Evolutionary conservation across 192 early-diverging fungal genomes (phyloP).

Genomic region (Entomortierella lignicola): DNA sequence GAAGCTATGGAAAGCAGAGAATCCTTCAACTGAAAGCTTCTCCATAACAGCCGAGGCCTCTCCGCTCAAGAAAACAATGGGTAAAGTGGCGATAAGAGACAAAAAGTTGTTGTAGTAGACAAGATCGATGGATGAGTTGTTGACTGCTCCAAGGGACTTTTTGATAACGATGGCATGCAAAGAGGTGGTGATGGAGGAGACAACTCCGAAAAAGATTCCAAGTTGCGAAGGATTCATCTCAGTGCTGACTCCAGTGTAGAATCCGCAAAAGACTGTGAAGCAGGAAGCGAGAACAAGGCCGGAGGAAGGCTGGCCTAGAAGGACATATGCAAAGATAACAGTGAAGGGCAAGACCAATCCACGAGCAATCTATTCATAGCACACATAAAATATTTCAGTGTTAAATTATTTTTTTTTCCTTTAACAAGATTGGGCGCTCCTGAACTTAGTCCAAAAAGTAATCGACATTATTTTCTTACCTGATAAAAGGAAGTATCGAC

Average conservation of each 20-base stretch:
- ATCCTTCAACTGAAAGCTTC: slow-evolving; percentile 1
- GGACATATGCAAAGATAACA: slow-evolving; percentile 55
- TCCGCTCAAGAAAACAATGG: slow-evolving; percentile 61
- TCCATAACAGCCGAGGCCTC: slow-evolving; percentile 40
- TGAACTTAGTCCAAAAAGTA: no score
- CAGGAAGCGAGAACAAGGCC: slow-evolving; percentile 53
- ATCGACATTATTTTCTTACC: slow-evolving; percentile 22
- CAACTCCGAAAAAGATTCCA: slow-evolving; percentile 63
- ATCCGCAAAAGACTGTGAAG: slow-evolving; percentile 62
- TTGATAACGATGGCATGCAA: slow-evolving; percentile 74
- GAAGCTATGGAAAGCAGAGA: slow-evolving; percentile 24
- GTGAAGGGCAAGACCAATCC: slow-evolving; percentile 69
- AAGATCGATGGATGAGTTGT: slow-evolving; percentile 64
- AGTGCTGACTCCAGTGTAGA: slow-evolving; percentile 60
- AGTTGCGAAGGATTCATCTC: slow-evolving; percentile 37
- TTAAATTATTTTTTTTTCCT: no score
- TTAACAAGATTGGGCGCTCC: no score
- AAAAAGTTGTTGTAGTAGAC: slow-evolving; percentile 74
- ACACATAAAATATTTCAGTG: not conserved
- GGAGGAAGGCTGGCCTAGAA: slow-evolving; percentile 54
- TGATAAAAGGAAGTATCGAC: slow-evolving; percentile 72
- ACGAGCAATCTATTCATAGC: slow-evolving; percentile 60
- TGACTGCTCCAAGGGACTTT: slow-evolving; percentile 54
- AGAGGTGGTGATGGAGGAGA: slow-evolving; percentile 66
- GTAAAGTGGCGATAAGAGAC: slow-evolving; percentile 51